Conservation (phyloP, 306 rosid genomes). For the Sindora glabra region DNA sequence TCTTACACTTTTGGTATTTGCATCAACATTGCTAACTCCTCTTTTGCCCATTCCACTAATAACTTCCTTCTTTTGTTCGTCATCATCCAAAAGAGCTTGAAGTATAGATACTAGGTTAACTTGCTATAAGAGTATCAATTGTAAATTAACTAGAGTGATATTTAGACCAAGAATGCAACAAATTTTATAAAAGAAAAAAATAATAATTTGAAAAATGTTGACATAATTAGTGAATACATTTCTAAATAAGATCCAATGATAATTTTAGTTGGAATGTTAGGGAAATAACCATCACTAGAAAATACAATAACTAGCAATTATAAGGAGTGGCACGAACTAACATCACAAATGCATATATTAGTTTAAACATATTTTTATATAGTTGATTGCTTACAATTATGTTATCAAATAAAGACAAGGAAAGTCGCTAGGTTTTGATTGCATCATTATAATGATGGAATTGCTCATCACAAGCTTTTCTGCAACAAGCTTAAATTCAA, state of each 20-base stretch:
- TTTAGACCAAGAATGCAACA: neutral
- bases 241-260: too few relatives aligned
- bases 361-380: too few relatives aligned
- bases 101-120: slow-evolving; percentile 86
- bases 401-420: slow-evolving; percentile 96
- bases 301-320: too few relatives aligned
- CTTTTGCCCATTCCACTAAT: too few relatives aligned
- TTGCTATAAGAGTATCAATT: slow-evolving; percentile 33
- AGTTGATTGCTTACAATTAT: slow-evolving; percentile 74
- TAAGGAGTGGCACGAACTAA: too few relatives aligned
- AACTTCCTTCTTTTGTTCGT: slow-evolving; percentile 63
- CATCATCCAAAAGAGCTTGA: slow-evolving; percentile 91
- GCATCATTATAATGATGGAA: slow-evolving; percentile 86
- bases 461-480: slow-evolving; percentile 98
- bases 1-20: too few relatives aligned
- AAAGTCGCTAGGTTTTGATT: slow-evolving; percentile 85
- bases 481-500: slow-evolving; percentile 96
- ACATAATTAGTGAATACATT: neutral
- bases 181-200: neutral
- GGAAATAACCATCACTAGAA: too few relatives aligned
- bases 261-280: too few relatives aligned
- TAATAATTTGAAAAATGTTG: neutral
- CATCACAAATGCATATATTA: too few relatives aligned
- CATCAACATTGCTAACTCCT: too few relatives aligned
- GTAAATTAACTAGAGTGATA: slow-evolving; percentile 2